Conservation (phyloP, 2,329 filamentous ascomycete genomes). For the Penicillium occitanis region DNA sequence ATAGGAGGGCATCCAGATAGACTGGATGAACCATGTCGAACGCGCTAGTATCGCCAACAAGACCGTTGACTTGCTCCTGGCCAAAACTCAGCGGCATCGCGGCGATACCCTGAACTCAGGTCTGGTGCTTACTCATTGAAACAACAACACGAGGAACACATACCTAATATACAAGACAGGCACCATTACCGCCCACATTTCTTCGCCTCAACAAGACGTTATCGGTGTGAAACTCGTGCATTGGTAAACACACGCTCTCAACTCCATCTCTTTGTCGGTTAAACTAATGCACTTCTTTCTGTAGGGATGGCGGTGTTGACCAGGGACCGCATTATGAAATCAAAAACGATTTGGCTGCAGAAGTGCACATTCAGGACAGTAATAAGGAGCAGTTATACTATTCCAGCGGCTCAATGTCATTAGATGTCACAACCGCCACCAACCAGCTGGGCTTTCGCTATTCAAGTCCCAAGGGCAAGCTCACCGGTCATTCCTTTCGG, state of each 20-base stretch:
- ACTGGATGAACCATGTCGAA: constrained; percentile 46
- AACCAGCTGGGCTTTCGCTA: constrained; percentile 9
- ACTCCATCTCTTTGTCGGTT: too few species aligned
- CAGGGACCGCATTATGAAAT: constrained; percentile 40
- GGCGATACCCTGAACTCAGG: constrained; percentile 43
- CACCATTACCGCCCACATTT: constrained; percentile 24
- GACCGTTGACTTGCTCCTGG: constrained; percentile 38
- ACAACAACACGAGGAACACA: too few species aligned
- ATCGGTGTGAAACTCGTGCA: constrained; percentile 42
- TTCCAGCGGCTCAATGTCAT: too few species aligned
- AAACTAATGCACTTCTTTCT: neutral
- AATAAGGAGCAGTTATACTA: too few species aligned
- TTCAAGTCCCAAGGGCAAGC: constrained; percentile 34
- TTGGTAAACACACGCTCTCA: constrained; percentile 28
- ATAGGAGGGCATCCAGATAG: constrained; percentile 39
- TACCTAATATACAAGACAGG: constrained; percentile 31
- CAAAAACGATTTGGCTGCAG: constrained; percentile 23
- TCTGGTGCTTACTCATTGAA: constrained; percentile 22
- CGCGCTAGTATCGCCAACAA: constrained; percentile 28
- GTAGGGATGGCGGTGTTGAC: constrained; percentile 36
- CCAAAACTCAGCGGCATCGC: constrained; percentile 38
- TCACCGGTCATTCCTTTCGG: constrained; percentile 41
- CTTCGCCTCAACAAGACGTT: constrained; percentile 36
- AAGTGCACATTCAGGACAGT: constrained; percentile 35
- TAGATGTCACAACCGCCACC: too few species aligned